These are phyloP conservation scores for Hyphopichia wangnamkhiaoensis DNA, from an alignment of 1,139 yeast genomes.

Conservation along the genomic window DNA sequence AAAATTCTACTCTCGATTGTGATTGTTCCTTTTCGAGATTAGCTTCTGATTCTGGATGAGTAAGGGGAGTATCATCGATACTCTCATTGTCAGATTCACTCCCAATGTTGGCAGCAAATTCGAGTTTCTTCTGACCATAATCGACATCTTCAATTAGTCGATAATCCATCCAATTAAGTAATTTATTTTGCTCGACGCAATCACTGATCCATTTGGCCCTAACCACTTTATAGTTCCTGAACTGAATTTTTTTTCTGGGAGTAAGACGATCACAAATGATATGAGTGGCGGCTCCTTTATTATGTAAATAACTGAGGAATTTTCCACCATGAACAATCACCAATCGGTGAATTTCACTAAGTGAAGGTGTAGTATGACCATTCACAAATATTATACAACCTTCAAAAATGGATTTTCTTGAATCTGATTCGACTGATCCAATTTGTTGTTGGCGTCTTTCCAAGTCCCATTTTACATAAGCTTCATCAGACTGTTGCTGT, in stretches of 20 bases:
- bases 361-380: conserved; percentile 82
- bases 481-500: conserved; percentile 68
- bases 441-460: conserved; percentile 31
- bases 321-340: conserved; percentile 80
- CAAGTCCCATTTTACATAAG: conserved; percentile 50
- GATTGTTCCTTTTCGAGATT: neutral
- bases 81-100: conserved; percentile 3
- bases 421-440: conserved; percentile 14
- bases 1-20: conserved; percentile 4
- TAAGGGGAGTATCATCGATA: neutral
- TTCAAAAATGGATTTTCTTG: conserved; percentile 40
- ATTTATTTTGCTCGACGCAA: conserved; percentile 45
- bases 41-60: conserved; percentile 3
- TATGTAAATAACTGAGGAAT: conserved; percentile 65
- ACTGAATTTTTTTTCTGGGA: conserved; percentile 69
- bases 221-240: conserved; percentile 70
- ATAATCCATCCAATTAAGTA: conserved; percentile 71
- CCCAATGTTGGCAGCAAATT: conserved; percentile 16
- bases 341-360: conserved; percentile 67
- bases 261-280: conserved; percentile 79
- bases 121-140: conserved; percentile 49
- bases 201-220: conserved; percentile 82
- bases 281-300: conserved; percentile 79
- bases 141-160: conserved; percentile 52
- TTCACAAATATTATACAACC: conserved; percentile 74